Conservation (phyloP, 768 basidiomycete species). For the Stropharia rugosoannulata region DNA sequence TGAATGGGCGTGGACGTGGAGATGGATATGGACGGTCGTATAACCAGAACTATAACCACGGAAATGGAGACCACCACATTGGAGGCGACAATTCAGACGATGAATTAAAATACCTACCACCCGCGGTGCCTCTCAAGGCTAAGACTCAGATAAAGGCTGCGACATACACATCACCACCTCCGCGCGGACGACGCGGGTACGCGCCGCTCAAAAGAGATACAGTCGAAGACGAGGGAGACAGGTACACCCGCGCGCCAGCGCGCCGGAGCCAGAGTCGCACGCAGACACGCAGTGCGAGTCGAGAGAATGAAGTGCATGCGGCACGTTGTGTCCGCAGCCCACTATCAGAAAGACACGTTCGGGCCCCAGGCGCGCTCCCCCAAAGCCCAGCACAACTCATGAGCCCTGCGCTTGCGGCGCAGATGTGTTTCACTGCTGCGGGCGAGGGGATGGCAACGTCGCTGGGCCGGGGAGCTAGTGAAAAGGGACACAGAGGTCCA, state of each 20-base stretch:
- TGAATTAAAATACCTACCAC: too few relatives aligned
- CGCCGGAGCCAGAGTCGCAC: neutral
- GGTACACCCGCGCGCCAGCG: constrained; percentile 30
- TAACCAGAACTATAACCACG: too few relatives aligned
- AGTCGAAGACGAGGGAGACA: constrained; percentile 25
- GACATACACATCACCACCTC: neutral
- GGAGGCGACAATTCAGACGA: too few relatives aligned
- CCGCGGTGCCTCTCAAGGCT: too few relatives aligned
- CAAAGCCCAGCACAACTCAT: constrained; percentile 56
- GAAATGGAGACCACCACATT: too few relatives aligned
- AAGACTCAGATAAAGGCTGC: too few relatives aligned
- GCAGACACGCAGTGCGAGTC: neutral
- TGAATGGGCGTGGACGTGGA: too few relatives aligned
- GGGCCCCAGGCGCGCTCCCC: constrained; percentile 36
- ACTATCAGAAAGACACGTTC: constrained; percentile 1
- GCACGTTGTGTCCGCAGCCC: neutral
- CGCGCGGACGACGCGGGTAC: constrained; percentile 10
- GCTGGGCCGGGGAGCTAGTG: neutral
- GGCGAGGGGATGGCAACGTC: neutral
- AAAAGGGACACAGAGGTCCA: neutral
- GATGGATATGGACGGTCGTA: too few relatives aligned
- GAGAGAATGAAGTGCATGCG: neutral
- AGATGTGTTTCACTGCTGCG: constrained; percentile 47
- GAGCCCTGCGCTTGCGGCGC: constrained; percentile 54
- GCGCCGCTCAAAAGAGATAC: constrained; percentile 7